Evolutionary conservation across 2,329 filamentous ascomycete genomes (phyloP), one percentile per base, ranked within the genome.

Genomic region (Pseudogymnoascus sp.): DNA sequence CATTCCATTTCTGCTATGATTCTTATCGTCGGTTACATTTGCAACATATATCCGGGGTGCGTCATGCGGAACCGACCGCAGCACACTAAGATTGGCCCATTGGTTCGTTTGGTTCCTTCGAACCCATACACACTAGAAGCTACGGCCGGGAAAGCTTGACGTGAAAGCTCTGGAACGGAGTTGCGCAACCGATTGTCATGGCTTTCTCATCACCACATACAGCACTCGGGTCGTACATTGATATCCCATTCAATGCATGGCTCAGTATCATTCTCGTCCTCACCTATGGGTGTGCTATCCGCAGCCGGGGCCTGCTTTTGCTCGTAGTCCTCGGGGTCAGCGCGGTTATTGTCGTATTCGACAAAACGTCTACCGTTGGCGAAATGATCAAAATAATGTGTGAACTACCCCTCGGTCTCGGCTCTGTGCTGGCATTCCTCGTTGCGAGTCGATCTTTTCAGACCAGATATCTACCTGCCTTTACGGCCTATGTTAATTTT

Each of bases 401-500:
- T 62, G 18, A 39, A 60, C 62, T 66, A 40, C 65, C 65, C 31
- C 64, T 66, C 42, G 64, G 65, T 57, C 65, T 66, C 64, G 65
- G 65, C 62, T 66, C 65, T 26, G 62, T 66, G n/a, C 42, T 66
- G 29, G 64, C 61, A 29, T 66, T 66, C 36, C 64, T 65, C 26
- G 42, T 66, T 62, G 66, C 65, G 36, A 64, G 47, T 63, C 66
- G 67, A 40, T 63, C 66, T 54, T 67, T 68, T 59, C 64, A 69
- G 64, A 63, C 59, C 21, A 68, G 64, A 61, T 68, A 54, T 65
- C 64, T 69, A 61, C 18, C 66, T 47, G 66, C 65, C 40, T 69
- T 69, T 65, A 68, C 64, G 62, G 60, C 65, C 62, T 69, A 69
- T 36, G 36, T 69, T 61, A 69, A 69, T 66, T 68, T 68, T 54